These are phyloP conservation scores for Auricularia sp. DNA, from an alignment of 768 basidiomycete species.

Conservation along the genomic window DNA sequence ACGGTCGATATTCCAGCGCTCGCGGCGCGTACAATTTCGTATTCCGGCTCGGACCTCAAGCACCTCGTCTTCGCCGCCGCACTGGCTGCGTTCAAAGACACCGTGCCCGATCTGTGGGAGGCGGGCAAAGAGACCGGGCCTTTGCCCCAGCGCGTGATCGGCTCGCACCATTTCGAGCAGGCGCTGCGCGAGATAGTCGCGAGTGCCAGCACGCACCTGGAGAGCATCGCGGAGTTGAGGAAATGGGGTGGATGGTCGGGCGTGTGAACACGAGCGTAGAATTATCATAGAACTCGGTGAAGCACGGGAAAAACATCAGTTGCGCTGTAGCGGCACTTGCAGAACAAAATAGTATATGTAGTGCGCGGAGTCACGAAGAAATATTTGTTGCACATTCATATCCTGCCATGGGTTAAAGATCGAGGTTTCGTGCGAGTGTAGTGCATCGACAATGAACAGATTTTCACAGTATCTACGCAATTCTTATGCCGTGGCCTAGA, in stretches of 20 bases:
- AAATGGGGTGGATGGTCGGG: neutral
- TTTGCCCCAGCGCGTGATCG: neutral
- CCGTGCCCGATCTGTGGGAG: neutral
- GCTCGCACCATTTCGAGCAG: neutral
- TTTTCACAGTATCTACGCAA: too few relatives aligned
- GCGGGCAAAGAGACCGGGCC: neutral
- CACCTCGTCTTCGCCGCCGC: slow-evolving; percentile 1
- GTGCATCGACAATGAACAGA: too few relatives aligned
- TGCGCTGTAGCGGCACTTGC: too few relatives aligned
- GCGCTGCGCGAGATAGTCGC: neutral
- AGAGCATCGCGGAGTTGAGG: neutral
- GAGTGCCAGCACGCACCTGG: neutral
- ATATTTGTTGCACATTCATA: too few relatives aligned
- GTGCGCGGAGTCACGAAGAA: too few relatives aligned
- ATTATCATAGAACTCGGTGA: too few relatives aligned
- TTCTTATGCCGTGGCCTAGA: too few relatives aligned
- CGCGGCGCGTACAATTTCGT: neutral
- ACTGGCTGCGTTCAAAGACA: neutral
- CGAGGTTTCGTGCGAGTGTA: too few relatives aligned
- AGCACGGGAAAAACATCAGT: too few relatives aligned
- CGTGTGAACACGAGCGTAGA: too few relatives aligned
- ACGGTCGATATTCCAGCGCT: neutral
- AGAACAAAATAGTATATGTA: too few relatives aligned
- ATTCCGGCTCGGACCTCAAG: slow-evolving; percentile 4
- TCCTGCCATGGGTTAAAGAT: too few relatives aligned